Base-by-base conservation (phyloP, 305 asterid species). In the Fraxinus velutina region DNA sequence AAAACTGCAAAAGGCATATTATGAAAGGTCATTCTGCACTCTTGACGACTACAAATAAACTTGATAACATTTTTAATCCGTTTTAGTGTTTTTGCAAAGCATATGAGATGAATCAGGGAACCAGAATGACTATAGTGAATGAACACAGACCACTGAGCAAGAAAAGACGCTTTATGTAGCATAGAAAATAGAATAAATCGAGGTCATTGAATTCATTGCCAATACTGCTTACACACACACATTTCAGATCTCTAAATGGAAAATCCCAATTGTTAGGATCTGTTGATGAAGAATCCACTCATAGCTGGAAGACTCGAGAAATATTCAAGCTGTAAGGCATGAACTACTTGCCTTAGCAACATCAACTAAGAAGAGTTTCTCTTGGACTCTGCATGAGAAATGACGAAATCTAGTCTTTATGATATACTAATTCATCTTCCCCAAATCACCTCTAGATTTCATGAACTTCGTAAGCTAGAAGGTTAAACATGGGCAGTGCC, bases 1-100 rank as follows among this genome's bases (percentile, higher is more conserved):
- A 57, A 92, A 94, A 73, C 98, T 94, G 90, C 92, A 89, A 72
- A 33, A 72, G 50, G 50, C 24, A 72, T 37, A 33, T 33, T 6
- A 72, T 2, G 50, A 29, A n/a, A 72, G 76, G 47, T 72, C 47
- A 72, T n/a, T 72, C 44, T 72, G 76, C 47, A 72, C 75, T 70
- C 75, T 70, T 70, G 39, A 30, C 17, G 75, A 70, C 42, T 70
- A 68, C 19, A 30, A 68, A 70, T 68, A 70, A 29, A 30, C 4
- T 30, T 5, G 21, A 15, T 70, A 7, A 62, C 71, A 62, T 22
- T 70, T 29, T 70, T 2, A 29, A 70, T 70, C 36, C 2, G 75
- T 70, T 30, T 29, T 29, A 13, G 42, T 29, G 75, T 70, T 30
- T 30, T 70, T 5, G 22, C 75, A 70, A 70, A 70, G 75, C 42